Conservation (phyloP, 1,139 yeast species). For the Protomyces pachydermus region DNA sequence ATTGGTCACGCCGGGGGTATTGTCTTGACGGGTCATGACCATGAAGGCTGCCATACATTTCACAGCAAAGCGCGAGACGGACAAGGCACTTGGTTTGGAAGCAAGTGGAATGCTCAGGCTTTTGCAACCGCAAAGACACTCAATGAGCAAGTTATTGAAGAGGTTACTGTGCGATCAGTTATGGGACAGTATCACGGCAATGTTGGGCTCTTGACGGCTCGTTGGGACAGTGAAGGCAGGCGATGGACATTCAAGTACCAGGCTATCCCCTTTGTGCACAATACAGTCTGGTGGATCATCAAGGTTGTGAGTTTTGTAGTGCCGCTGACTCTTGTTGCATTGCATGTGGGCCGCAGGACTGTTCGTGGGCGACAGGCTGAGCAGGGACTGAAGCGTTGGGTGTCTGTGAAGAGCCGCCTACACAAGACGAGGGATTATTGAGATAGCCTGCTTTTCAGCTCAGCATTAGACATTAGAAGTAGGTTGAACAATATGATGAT, state of each 20-base stretch:
- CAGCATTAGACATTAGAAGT: too few relatives aligned
- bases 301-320: neutral
- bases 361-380: neutral
- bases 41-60: conserved; percentile 79
- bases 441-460: neutral
- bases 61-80: conserved; percentile 41
- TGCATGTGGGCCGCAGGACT: neutral
- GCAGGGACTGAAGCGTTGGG: neutral
- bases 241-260: conserved; percentile 9
- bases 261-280: conserved; percentile 18
- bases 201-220: conserved; percentile 39
- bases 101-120: neutral
- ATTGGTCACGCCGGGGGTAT: conserved; percentile 1
- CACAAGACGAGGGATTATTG: neutral
- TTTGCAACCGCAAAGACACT: neutral
- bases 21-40: conserved; percentile 91
- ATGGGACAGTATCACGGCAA: conserved; percentile 96
- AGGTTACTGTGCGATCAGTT: conserved; percentile 82
- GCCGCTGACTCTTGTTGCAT: neutral
- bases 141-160: conserved; percentile 49
- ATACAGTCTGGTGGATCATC: conserved; percentile 21
- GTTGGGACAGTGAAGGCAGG: neutral
- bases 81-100: conserved; percentile 1
- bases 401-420: neutral
- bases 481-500: too few relatives aligned